A percentile compares a stretch with the other conserved stretches of the same genome.
Evolutionary conservation across 177 flowering plant species (phyloP).

Genomic region (Vitis hybrid): DNA sequence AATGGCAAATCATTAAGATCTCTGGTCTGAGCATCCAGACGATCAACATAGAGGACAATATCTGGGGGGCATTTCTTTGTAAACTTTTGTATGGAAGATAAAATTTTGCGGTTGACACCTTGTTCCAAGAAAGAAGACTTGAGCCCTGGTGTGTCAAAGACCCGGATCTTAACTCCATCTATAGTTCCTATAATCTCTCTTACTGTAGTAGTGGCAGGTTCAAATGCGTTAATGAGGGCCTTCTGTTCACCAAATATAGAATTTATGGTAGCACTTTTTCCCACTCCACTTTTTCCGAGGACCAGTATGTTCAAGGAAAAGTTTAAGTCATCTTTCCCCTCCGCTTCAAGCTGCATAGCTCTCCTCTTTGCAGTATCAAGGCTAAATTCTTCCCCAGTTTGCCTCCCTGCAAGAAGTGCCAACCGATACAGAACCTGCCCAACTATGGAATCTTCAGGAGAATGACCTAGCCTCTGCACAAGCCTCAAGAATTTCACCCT

Average conservation of each 20-base stretch:
- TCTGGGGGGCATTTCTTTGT: conserved; percentile 74
- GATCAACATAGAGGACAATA: conserved; percentile 79
- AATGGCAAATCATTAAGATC: conserved; percentile 87
- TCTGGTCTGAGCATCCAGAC: conserved; percentile 71
- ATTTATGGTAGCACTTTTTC: conserved; percentile 92
- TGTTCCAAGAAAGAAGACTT: conserved; percentile 65
- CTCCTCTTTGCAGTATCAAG: conserved; percentile 65
- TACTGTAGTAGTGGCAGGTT: conserved; percentile 54
- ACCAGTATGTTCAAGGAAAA: conserved; percentile 72
- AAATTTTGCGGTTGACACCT: conserved; percentile 46
- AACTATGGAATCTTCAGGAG: conserved; percentile 75
- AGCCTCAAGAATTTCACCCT: conserved; percentile 86
- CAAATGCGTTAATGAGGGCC: conserved; percentile 60
- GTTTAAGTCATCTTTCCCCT: conserved; percentile 49
- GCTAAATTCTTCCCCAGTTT: conserved; percentile 43
- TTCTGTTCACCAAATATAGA: conserved; percentile 80
- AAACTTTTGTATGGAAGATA: conserved; percentile 56
- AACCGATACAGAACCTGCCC: conserved; percentile 78
- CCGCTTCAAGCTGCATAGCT: conserved; percentile 61
- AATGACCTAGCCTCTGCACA: conserved; percentile 68
- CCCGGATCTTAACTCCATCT: conserved; percentile 66
- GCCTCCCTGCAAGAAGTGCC: conserved; percentile 66
- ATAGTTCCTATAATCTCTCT: conserved; percentile 64
- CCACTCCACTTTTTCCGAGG: conserved; percentile 86
- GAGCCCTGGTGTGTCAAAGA: conserved; percentile 84